A percentile compares a stretch with the other conserved stretches of the same genome.
phyloP scores from a whole-genome alignment of 495 filamentous ascomycete genomes.

The Penicillium dipodomyicola region DNA sequence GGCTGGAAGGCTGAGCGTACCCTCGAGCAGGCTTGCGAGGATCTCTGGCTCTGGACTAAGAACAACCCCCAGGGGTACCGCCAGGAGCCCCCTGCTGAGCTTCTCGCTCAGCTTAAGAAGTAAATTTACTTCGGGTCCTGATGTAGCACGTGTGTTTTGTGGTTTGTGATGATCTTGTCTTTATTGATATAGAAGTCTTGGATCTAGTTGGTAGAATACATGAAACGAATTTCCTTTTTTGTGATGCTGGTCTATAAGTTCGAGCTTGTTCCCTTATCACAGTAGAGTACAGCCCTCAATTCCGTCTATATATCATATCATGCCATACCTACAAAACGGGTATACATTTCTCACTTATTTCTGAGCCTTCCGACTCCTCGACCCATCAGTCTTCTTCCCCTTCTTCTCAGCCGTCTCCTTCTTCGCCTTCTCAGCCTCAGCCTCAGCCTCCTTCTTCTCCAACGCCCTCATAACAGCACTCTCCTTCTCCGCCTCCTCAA shows the following conservation, averaged over 20 bases:
- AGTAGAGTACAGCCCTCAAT: neutral
- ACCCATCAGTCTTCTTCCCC: slow-evolving; percentile 40
- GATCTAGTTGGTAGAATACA: slow-evolving; percentile 30
- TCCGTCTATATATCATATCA: slow-evolving; percentile 1
- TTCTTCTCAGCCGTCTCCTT: slow-evolving; percentile 41
- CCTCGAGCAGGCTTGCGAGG: slow-evolving; percentile 87
- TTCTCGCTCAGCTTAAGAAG: slow-evolving; percentile 71
- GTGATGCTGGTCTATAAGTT: slow-evolving; percentile 2
- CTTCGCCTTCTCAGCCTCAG: slow-evolving; percentile 45
- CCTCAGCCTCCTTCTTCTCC: slow-evolving; percentile 66
- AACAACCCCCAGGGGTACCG: slow-evolving; percentile 96
- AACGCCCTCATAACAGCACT: slow-evolving; percentile 62
- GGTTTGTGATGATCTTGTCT: slow-evolving; percentile 5
- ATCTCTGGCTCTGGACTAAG: slow-evolving; percentile 91
- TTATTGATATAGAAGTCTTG: slow-evolving; percentile 26
- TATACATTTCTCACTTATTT: slow-evolving; percentile 16
- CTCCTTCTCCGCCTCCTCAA: slow-evolving; percentile 80
- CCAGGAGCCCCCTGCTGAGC: slow-evolving; percentile 80
- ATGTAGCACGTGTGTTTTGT: neutral
- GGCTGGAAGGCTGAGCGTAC: slow-evolving; percentile 88
- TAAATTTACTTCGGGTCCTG: slow-evolving; percentile 23
- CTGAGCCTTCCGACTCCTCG: slow-evolving; percentile 41
- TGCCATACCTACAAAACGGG: neutral
- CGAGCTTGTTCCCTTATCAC: neutral
- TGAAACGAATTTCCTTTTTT: slow-evolving; percentile 47